These are phyloP conservation scores for Termitomyces sp. DNA, from an alignment of 768 basidiomycete species.

Conservation along the genomic window DNA sequence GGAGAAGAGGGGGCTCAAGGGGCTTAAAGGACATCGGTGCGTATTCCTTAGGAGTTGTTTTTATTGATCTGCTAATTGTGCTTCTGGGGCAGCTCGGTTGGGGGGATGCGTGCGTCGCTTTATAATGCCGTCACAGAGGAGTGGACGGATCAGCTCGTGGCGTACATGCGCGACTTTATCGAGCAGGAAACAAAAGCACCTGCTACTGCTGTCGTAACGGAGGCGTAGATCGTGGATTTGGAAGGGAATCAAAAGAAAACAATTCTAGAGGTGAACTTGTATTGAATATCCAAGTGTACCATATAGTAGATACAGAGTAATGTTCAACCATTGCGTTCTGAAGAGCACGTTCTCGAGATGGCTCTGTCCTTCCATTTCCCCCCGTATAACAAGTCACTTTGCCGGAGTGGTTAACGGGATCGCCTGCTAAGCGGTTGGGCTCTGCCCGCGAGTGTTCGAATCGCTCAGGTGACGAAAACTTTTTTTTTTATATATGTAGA, in stretches of 20 bases:
- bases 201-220: conserved; percentile 8
- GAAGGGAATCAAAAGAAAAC: too few relatives aligned
- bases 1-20: conserved; percentile 75
- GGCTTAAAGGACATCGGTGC: conserved; percentile 90
- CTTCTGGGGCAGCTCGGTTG: conserved; percentile 59
- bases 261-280: too few relatives aligned
- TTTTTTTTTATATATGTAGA: too few relatives aligned
- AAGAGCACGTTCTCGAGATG: too few relatives aligned
- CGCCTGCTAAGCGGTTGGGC: conserved; percentile 65
- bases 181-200: conserved; percentile 16
- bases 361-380: background rate
- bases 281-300: too few relatives aligned
- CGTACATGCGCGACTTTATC: conserved; percentile 59
- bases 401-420: conserved; percentile 95
- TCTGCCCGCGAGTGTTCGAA: conserved; percentile 53
- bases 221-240: too few relatives aligned
- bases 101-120: conserved; percentile 75
- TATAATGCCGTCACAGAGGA: conserved; percentile 88
- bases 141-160: conserved; percentile 59
- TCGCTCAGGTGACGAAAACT: conserved; percentile 48
- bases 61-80: too few relatives aligned
- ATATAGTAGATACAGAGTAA: too few relatives aligned
- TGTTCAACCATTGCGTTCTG: too few relatives aligned
- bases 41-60: too few relatives aligned
- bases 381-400: conserved; percentile 24